Conservation (phyloP, 2,329 filamentous ascomycete species). For the Pestalotiopsis sp. region DNA sequence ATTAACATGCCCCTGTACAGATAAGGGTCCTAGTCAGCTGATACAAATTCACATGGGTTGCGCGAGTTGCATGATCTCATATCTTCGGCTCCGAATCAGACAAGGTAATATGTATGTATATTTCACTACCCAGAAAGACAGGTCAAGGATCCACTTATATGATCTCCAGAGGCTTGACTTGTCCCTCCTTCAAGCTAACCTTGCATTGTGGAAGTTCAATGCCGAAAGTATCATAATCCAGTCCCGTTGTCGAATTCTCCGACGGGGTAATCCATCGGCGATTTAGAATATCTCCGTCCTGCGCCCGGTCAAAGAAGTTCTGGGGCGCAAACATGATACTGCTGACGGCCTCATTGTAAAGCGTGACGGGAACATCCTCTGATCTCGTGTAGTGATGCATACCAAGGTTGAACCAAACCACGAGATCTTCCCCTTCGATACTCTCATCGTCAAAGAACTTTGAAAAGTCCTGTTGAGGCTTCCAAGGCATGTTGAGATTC, state of each 20-base stretch:
- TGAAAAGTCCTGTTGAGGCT: slow-evolving; percentile 43
- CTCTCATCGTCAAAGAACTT: slow-evolving; percentile 45
- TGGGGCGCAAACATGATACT: slow-evolving; percentile 39
- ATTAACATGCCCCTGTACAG: no score
- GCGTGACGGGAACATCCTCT: slow-evolving; percentile 36
- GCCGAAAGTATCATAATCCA: slow-evolving; percentile 6
- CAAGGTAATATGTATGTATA: no score
- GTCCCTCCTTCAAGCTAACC: slow-evolving; percentile 2
- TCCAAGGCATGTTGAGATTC: slow-evolving; percentile 31
- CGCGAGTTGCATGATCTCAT: no score
- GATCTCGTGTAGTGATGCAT: slow-evolving; percentile 36
- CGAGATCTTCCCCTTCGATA: slow-evolving; percentile 40
- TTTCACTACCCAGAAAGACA: neutral
- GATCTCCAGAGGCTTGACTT: neutral
- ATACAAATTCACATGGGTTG: no score
- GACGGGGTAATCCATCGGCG: slow-evolving; percentile 2
- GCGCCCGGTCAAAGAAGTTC: slow-evolving; percentile 33
- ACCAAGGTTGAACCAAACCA: slow-evolving; percentile 53
- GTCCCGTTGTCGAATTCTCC: slow-evolving; percentile 3
- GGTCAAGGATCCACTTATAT: neutral
- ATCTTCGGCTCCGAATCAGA: no score
- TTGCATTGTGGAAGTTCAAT: slow-evolving; percentile 9
- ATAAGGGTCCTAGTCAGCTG: no score
- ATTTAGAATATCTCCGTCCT: slow-evolving; percentile 12
- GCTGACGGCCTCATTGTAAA: slow-evolving; percentile 40